Base-by-base conservation (phyloP, 148 eudicot genomes). In the Drosera capensis region DNA sequence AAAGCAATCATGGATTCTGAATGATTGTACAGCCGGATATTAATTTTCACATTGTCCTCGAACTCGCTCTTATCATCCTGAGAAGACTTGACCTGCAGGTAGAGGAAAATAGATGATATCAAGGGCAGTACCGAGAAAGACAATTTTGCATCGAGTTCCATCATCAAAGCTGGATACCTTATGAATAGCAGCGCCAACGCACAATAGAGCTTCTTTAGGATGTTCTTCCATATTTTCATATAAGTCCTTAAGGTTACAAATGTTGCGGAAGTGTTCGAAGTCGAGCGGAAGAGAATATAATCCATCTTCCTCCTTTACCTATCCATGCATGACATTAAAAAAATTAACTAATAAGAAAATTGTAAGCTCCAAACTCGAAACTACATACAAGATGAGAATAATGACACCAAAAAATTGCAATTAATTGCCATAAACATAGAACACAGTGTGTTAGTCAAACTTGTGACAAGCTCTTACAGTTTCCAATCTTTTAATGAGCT, bases 131-230 rank as follows among this genome's bases (percentile, higher is more conserved):
- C 13, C 14, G 45, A 30, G 34, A 20, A 43, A 43, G 25, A 19
- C 8, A 35, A 3, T 16, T n/a, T 1, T 14, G 13, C 19, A 7
- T n/a, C 12, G 20, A 16, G 9, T 5, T 6, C 23, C 11, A 9
- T 8, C 23, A 16, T 41, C 20, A 41, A 1, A 20, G 43, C 14
- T 31, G 8, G 26, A 46, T 58, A 90, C 95, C 95, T 75, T 82
- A 66, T 90, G 95, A 58, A 81, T 54, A 52, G 99, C 88, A 71
- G 93, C 84, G 64, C 88, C 71, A 74, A 81, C 73, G 71, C 95
- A 90, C 26, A 75, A 67, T 21, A 90, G 75, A 59, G 99, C 86
- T 52, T 78, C 95, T 68, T 81, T 78, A 9, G 99, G 88, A 48
- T 64, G 71, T 49, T 64, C 71, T 46, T 76, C 94, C 28, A 85